These are phyloP conservation scores for Pseudozyma hubeiensis DNA, from an alignment of 1,284 basidiomycete species.

Conservation along the genomic window DNA sequence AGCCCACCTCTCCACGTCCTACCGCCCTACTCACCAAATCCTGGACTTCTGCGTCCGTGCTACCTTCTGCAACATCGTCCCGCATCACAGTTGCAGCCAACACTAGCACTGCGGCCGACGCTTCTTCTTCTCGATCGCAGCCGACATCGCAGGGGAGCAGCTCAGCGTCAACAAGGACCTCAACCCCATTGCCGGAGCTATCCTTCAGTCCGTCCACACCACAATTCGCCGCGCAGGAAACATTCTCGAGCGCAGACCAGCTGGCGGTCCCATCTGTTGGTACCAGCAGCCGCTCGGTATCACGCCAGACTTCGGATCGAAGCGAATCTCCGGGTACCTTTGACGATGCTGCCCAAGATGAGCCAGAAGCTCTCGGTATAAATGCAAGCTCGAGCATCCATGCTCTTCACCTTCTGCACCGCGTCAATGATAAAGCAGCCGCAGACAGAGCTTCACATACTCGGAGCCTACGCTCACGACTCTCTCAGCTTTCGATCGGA, in stretches of 20 bases:
- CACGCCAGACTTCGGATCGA: slow-evolving; percentile 3
- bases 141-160: slow-evolving; percentile 17
- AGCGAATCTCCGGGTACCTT: slow-evolving; percentile 12
- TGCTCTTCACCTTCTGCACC: slow-evolving; percentile 41
- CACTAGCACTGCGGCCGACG: slow-evolving; percentile 40
- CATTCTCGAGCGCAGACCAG: not conserved
- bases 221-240: not conserved
- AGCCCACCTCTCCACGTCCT: slow-evolving; percentile 10
- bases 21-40: slow-evolving; percentile 23
- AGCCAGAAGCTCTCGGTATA: slow-evolving; percentile 33
- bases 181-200: slow-evolving; percentile 31
- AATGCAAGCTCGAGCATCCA: slow-evolving; percentile 34
- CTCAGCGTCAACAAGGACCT: slow-evolving; percentile 26
- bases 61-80: slow-evolving; percentile 27
- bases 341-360: slow-evolving; percentile 26
- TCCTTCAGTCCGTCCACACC: slow-evolving; percentile 23
- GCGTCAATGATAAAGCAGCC: slow-evolving; percentile 41
- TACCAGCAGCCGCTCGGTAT: slow-evolving; percentile 1
- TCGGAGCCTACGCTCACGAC: slow-evolving; percentile 19
- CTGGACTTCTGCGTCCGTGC: slow-evolving; percentile 32
- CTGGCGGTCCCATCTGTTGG: slow-evolving; percentile 4
- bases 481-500: slow-evolving; percentile 34
- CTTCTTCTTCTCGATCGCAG: not conserved
- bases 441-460: slow-evolving; percentile 24
- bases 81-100: slow-evolving; percentile 37